A percentile compares a stretch with the other conserved stretches of the same genome.
Conservation (phyloP, 176 grass and related monocot genomes). For the Oryza punctata region DNA sequence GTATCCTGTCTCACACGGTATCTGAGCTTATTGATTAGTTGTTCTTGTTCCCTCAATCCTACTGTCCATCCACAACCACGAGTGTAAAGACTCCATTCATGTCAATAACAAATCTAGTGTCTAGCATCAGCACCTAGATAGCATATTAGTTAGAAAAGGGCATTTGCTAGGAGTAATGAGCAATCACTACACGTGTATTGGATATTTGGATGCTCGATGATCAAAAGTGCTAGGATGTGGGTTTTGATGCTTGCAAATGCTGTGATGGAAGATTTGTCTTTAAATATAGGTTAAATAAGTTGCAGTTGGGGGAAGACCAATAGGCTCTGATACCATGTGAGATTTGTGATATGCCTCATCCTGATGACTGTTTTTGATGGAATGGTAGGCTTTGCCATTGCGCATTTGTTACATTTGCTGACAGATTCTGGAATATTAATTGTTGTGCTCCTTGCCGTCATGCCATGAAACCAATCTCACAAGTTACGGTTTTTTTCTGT, state of each 20-base stretch:
- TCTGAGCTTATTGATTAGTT: neutral
- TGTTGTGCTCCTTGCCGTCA: neutral
- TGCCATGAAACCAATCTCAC: neutral
- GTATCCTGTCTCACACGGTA: neutral
- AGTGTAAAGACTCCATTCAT: neutral
- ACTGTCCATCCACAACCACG: neutral
- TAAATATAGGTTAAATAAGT: neutral
- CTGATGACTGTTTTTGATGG: no score
- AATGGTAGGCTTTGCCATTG: neutral
- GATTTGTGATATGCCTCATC: no score
- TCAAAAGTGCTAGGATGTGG: neutral
- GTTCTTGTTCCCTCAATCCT: neutral
- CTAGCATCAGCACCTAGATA: neutral
- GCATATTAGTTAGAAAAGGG: neutral
- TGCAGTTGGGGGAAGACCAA: neutral
- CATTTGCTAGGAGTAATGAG: neutral
- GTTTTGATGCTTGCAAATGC: neutral
- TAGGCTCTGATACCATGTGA: no score
- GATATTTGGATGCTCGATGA: neutral
- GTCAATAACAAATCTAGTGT: neutral
- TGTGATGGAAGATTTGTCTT: neutral
- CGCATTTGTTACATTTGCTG: neutral
- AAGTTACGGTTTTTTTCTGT: neutral
- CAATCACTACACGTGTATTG: neutral
- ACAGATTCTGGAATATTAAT: neutral